These are phyloP conservation scores for Aspergillus ochraceus DNA, from an alignment of 2,329 filamentous ascomycete species.

Conservation along the genomic window DNA sequence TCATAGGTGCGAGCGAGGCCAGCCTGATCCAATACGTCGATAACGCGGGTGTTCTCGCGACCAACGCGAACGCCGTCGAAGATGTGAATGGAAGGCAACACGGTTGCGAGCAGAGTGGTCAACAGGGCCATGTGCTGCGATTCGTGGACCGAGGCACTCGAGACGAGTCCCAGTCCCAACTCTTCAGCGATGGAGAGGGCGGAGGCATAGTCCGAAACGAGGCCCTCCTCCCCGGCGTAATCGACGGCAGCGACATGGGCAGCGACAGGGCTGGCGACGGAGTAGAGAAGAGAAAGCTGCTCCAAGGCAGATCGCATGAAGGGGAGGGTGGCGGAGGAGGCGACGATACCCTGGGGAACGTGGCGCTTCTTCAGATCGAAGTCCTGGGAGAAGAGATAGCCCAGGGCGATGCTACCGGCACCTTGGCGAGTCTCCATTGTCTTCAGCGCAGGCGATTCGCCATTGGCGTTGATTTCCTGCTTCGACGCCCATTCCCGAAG, in stretches of 20 bases:
- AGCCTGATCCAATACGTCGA: constrained; percentile 74
- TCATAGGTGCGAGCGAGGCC: constrained; percentile 70
- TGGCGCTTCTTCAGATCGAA: constrained; percentile 89
- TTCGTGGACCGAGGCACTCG: constrained; percentile 85
- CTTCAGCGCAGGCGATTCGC: constrained; percentile 74
- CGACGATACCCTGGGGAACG: constrained; percentile 87
- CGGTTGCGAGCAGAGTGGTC: constrained; percentile 73
- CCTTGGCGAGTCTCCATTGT: constrained; percentile 84
- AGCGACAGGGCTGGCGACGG: constrained; percentile 87
- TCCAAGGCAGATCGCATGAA: constrained; percentile 82
- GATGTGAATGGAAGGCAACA: constrained; percentile 81
- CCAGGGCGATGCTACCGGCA: constrained; percentile 85
- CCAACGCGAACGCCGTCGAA: constrained; percentile 85
- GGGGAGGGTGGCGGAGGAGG: constrained; percentile 77
- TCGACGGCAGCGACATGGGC: constrained; percentile 90
- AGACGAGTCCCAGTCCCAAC: constrained; percentile 80
- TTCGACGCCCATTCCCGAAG: constrained; percentile 73
- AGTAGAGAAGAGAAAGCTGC: constrained; percentile 87
- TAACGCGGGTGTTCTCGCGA: constrained; percentile 76
- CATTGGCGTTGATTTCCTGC: constrained; percentile 75
- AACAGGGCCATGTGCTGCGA: constrained; percentile 94
- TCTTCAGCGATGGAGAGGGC: constrained; percentile 83
- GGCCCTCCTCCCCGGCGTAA: constrained; percentile 68
- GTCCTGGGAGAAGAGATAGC: constrained; percentile 97
- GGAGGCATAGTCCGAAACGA: constrained; percentile 84